Percentiles rank a stretch among this genome's conserved stretches.
Conservation (phyloP, 73 alveolate species). For the Paramecium sonneborni region DNA sequence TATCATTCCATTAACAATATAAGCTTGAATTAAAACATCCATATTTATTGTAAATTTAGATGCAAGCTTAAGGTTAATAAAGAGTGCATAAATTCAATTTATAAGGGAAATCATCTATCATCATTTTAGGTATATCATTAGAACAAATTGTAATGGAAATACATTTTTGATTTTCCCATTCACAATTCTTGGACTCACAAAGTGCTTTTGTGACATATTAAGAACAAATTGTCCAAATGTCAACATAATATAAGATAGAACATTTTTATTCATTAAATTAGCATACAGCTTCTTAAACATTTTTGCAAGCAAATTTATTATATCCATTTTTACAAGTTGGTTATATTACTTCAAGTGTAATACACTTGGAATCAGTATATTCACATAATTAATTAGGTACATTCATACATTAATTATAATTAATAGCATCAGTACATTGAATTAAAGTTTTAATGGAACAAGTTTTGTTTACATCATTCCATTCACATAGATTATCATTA, state of each 20-base stretch:
- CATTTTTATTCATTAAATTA: not conserved
- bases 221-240: not conserved
- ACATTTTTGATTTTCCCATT: not conserved
- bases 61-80: not conserved
- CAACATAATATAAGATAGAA: not conserved
- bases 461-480: not conserved
- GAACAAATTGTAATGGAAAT: not conserved
- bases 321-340: not conserved
- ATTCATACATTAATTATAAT: not conserved
- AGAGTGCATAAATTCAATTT: not conserved
- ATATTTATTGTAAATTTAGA: not conserved
- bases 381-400: not conserved
- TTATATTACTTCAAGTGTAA: not conserved
- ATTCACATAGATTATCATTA: not conserved
- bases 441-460: not conserved
- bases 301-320: not conserved
- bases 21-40: not conserved
- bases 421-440: not conserved
- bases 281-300: not conserved
- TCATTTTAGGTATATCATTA: not conserved
- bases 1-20: constrained; percentile 48
- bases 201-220: not conserved
- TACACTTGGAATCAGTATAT: not conserved
- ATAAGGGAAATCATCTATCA: not conserved
- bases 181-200: not conserved